These are phyloP conservation scores for Dalbergia oliveri DNA, from an alignment of 306 rosid genomes.

Conservation along the genomic window DNA sequence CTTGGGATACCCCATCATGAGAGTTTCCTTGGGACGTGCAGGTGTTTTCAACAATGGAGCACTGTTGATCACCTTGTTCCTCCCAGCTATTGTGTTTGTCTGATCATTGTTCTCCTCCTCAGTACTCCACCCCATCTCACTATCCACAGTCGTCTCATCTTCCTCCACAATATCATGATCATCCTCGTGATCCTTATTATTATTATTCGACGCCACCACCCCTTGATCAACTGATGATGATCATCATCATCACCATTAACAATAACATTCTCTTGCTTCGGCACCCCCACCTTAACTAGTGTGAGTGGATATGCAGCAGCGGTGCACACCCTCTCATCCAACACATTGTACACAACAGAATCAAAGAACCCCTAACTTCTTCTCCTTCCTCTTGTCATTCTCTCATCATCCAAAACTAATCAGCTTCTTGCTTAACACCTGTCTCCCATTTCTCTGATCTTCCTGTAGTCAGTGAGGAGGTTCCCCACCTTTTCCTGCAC, in stretches of 20 bases:
- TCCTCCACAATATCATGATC: constrained; percentile 38
- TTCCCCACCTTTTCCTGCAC: constrained; percentile 66
- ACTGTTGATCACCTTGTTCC: neutral
- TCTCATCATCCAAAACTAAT: constrained; percentile 65
- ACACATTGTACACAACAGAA: constrained; percentile 49
- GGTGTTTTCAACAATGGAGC: neutral
- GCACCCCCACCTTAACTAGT: constrained; percentile 31
- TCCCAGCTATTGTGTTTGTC: neutral
- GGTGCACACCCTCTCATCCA: constrained; percentile 53
- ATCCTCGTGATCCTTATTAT: constrained; percentile 13
- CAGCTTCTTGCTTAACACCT: constrained; percentile 32
- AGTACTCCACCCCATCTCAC: constrained; percentile 56
- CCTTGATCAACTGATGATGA: constrained; percentile 4
- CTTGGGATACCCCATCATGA: constrained; percentile 6
- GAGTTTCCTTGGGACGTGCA: constrained; percentile 16
- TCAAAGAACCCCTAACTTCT: constrained; percentile 57
- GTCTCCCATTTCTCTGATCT: constrained; percentile 65
- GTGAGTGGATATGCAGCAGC: constrained; percentile 54
- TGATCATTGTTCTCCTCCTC: constrained; percentile 49
- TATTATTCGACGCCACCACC: constrained; percentile 1
- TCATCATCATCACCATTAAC: neutral
- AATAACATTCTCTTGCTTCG: constrained; percentile 3
- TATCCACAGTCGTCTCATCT: constrained; percentile 43
- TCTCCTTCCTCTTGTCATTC: constrained; percentile 53
- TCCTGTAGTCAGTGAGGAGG: constrained; percentile 61